These are phyloP conservation scores for Thalassiosira mediterranea DNA, from an alignment of 352 stramenopile species.

Conservation along the genomic window DNA sequence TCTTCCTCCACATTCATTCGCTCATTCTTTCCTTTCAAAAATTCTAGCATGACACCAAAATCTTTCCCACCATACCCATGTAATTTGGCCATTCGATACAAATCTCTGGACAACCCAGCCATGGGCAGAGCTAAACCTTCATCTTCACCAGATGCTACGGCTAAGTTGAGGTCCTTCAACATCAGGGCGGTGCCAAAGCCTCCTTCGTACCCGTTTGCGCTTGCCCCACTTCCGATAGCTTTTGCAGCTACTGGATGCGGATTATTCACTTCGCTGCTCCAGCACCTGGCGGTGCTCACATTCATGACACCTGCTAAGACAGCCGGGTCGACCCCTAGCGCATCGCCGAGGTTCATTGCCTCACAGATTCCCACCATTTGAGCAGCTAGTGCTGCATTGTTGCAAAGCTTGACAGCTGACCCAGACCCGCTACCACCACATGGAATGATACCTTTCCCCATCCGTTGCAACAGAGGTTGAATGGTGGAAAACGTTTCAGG, in stretches of 20 bases:
- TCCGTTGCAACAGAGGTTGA: conserved; percentile 86
- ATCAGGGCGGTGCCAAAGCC: conserved; percentile 92
- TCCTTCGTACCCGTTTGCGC: conserved; percentile 85
- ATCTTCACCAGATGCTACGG: conserved; percentile 89
- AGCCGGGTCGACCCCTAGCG: conserved; percentile 93
- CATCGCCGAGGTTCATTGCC: conserved; percentile 94
- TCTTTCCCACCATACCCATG: conserved; percentile 63
- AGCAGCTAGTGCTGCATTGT: conserved; percentile 97
- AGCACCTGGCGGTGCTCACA: conserved; percentile 95
- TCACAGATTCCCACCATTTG: conserved; percentile 96
- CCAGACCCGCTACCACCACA: conserved; percentile 89
- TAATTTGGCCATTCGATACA: conserved; percentile 63
- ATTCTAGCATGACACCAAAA: conserved; percentile 75
- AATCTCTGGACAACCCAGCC: conserved; percentile 55
- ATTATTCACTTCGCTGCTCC: conserved; percentile 95
- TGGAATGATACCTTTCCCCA: conserved; percentile 94
- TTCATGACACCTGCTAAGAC: conserved; percentile 95
- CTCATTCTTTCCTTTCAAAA: conserved; percentile 63
- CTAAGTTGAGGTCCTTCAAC: conserved; percentile 96
- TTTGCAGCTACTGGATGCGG: conserved; percentile 89
- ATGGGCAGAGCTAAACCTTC: conserved; percentile 72
- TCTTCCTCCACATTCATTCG: too few relatives aligned
- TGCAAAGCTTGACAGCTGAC: conserved; percentile 93
- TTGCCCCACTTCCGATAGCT: conserved; percentile 88
- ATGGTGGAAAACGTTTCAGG: conserved; percentile 38